Evolutionary conservation across 2,329 filamentous ascomycete genomes (phyloP).

Genomic region (Aschersonia sp.): DNA sequence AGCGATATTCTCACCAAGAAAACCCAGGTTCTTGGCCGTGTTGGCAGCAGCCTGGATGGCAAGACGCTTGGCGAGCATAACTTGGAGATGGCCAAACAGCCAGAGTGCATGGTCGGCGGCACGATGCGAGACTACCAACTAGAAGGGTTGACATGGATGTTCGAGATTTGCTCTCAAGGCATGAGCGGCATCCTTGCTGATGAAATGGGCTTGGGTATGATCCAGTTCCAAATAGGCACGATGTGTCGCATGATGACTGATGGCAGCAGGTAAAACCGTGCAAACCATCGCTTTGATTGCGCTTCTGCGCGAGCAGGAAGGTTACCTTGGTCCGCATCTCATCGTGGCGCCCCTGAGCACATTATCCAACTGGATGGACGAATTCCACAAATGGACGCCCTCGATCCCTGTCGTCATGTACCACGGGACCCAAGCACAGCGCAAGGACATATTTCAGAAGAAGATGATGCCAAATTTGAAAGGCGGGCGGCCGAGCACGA

Average conservation of each 20-base stretch:
- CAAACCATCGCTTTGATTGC: slow-evolving; percentile 84
- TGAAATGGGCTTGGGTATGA: slow-evolving; percentile 68
- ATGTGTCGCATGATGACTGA: neutral
- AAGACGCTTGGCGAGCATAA: slow-evolving; percentile 48
- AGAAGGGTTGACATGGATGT: slow-evolving; percentile 92
- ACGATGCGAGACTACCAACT: slow-evolving; percentile 91
- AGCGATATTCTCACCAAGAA: slow-evolving; percentile 49
- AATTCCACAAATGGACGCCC: slow-evolving; percentile 84
- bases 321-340: slow-evolving; percentile 73
- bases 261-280: slow-evolving; percentile 60
- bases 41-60: slow-evolving; percentile 45
- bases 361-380: slow-evolving; percentile 88
- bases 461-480: slow-evolving; percentile 56
- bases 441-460: slow-evolving; percentile 62
- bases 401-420: slow-evolving; percentile 81
- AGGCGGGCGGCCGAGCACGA: slow-evolving; percentile 38
- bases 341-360: slow-evolving; percentile 87
- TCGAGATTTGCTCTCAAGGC: slow-evolving; percentile 64
- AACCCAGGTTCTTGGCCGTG: slow-evolving; percentile 46
- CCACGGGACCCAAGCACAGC: slow-evolving; percentile 67
- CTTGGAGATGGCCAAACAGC: slow-evolving; percentile 71
- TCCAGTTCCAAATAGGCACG: too few species aligned
- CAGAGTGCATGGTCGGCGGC: slow-evolving; percentile 70
- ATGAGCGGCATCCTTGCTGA: slow-evolving; percentile 86
- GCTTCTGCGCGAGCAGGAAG: slow-evolving; percentile 72